Percentiles rank a stretch among this genome's conserved stretches.
Evolutionary conservation across 257 asterid genomes (phyloP).

Genomic region (Scutellaria barbata): DNA sequence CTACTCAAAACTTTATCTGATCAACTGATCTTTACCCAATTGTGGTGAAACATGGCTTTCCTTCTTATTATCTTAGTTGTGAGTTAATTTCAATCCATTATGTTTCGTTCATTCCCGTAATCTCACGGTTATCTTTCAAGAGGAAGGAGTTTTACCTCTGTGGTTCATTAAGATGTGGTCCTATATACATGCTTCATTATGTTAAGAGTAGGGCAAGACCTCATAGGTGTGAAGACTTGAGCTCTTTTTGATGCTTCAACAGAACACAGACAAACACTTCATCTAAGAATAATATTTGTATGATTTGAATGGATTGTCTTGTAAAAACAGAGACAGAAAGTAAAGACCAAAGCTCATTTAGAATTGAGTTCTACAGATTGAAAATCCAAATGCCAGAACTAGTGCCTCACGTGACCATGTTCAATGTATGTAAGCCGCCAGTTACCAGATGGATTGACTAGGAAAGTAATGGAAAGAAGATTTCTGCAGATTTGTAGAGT

Average conservation of each 20-base stretch:
- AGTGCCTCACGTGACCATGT: background rate
- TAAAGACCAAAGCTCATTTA: background rate
- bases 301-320: background rate
- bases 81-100: background rate
- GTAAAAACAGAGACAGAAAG: background rate
- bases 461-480: conserved; percentile 2
- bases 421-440: background rate
- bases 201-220: background rate
- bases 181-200: background rate
- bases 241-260: background rate
- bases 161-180: background rate
- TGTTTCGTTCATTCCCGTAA: background rate
- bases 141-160: background rate
- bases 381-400: no score
- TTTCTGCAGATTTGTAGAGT: background rate
- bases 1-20: background rate
- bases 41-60: background rate
- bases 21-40: no score
- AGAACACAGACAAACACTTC: no score
- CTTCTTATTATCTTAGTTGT: background rate
- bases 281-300: background rate
- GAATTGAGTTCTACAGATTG: no score
- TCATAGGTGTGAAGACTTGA: background rate
- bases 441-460: background rate
- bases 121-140: background rate